Conservation (phyloP, 768 basidiomycete species). For the Phanerochaete carnosa region DNA sequence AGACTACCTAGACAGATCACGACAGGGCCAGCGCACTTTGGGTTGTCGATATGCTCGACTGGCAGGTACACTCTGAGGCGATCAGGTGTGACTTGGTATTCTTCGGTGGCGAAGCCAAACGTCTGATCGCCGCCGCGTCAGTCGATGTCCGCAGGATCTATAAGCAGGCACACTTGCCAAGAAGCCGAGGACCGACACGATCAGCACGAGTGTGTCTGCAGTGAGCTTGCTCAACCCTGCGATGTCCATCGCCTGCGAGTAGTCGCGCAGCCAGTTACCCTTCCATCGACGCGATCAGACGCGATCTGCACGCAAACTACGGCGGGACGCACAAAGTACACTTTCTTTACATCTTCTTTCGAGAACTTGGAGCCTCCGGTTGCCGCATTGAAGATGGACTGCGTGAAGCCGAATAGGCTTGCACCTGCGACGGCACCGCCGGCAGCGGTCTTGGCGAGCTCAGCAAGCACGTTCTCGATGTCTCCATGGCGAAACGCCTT, state of each 20-base stretch:
- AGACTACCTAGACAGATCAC: background rate
- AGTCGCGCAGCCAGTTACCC: conserved; percentile 73
- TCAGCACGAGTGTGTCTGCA: conserved; percentile 58
- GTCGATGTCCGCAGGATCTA: background rate
- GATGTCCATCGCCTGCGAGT: conserved; percentile 74
- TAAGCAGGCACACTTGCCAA: conserved; percentile 33
- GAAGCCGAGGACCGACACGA: conserved; percentile 57
- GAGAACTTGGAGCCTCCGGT: conserved; percentile 57
- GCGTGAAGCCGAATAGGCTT: conserved; percentile 50
- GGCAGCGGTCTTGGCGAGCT: conserved; percentile 55
- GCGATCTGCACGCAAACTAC: background rate
- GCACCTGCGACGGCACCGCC: conserved; percentile 38
- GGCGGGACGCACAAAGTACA: conserved; percentile 50
- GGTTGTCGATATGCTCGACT: conserved; percentile 79
- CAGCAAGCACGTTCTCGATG: conserved; percentile 64
- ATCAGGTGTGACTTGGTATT: conserved; percentile 71
- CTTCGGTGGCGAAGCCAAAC: conserved; percentile 60
- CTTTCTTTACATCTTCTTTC: conserved; percentile 63
- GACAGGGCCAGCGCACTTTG: conserved; percentile 41
- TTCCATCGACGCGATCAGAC: conserved; percentile 17
- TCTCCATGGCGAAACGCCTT: conserved; percentile 79
- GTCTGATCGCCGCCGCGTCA: conserved; percentile 33
- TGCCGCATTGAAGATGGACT: conserved; percentile 41
- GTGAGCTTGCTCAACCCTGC: conserved; percentile 64
- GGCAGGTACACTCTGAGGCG: conserved; percentile 77